phyloP scores from a whole-genome alignment of 1,284 basidiomycete genomes.

The Leccinum pseudoinsigne region DNA sequence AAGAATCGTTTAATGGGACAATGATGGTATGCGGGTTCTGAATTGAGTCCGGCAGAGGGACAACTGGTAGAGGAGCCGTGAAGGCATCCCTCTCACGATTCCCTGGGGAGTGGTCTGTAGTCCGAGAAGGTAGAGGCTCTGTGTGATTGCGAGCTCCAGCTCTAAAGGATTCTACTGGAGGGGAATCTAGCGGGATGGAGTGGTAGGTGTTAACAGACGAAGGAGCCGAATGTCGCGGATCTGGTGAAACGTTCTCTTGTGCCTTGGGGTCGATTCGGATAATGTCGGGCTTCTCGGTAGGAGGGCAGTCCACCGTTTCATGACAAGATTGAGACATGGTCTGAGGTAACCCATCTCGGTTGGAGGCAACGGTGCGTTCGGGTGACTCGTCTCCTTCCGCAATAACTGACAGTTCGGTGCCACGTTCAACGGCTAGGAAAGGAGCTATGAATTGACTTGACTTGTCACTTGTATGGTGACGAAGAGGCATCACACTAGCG shows the following conservation, averaged over 20 bases:
- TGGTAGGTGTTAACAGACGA: conserved; percentile 39
- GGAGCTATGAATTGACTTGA: conserved; percentile 11
- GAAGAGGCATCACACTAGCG: conserved; percentile 1
- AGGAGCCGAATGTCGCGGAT: conserved; percentile 1
- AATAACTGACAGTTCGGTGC: conserved; percentile 64
- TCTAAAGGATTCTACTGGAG: conserved; percentile 16
- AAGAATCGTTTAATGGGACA: conserved; percentile 36
- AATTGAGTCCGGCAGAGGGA: conserved; percentile 18
- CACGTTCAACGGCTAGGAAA: conserved; percentile 11
- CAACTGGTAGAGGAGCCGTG: conserved; percentile 35
- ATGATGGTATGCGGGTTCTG: conserved; percentile 15
- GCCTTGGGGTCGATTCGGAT: neutral
- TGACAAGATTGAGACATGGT: neutral
- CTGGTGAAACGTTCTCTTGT: conserved; percentile 2
- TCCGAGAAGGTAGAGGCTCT: conserved; percentile 22
- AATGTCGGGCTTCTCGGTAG: neutral
- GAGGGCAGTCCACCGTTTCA: neutral
- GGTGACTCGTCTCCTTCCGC: conserved; percentile 65
- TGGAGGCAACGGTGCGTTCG: conserved; percentile 33
- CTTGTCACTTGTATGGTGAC: neutral
- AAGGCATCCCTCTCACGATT: conserved; percentile 19
- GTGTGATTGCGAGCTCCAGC: conserved; percentile 14
- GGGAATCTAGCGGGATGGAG: conserved; percentile 39
- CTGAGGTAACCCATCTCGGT: conserved; percentile 1
- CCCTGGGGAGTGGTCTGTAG: conserved; percentile 12